Evolutionary conservation across 1,284 basidiomycete genomes (phyloP).

Genomic region (Schizophyllum amplum): DNA sequence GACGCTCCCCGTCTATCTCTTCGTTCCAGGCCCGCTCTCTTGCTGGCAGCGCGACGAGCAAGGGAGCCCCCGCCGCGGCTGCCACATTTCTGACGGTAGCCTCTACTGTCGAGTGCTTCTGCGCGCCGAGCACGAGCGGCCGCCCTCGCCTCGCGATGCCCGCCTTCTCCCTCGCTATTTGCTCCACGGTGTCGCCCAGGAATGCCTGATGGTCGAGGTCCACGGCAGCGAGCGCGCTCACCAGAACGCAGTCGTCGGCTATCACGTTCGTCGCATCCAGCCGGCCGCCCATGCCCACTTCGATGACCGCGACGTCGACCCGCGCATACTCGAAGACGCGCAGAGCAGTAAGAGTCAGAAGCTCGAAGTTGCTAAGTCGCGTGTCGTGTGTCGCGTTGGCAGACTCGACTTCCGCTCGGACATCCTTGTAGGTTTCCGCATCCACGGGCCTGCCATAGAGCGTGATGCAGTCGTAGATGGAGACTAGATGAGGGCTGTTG

Average conservation of each 20-base stretch:
- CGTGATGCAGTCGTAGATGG: conserved; percentile 71
- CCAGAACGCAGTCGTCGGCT: conserved; percentile 58
- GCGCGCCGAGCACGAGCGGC: conserved; percentile 71
- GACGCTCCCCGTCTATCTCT: conserved; percentile 25
- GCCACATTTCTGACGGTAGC: conserved; percentile 29
- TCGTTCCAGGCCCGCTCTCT: conserved; percentile 27
- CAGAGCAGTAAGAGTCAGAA: conserved; percentile 76
- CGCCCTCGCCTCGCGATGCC: conserved; percentile 67
- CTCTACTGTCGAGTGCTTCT: conserved; percentile 49
- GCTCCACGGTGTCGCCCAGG: conserved; percentile 62
- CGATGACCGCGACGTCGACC: conserved; percentile 81
- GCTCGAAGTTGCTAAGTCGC: conserved; percentile 72
- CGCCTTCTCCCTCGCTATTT: conserved; percentile 81
- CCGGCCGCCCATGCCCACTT: conserved; percentile 93
- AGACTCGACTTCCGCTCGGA: conserved; percentile 41
- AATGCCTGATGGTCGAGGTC: conserved; percentile 92
- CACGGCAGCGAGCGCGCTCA: conserved; percentile 79
- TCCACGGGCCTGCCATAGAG: conserved; percentile 57
- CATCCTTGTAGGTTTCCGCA: conserved; percentile 40
- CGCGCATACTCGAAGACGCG: conserved; percentile 57
- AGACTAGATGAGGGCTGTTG: conserved; percentile 89
- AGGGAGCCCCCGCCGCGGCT: conserved; percentile 27
- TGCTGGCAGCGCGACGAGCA: conserved; percentile 29
- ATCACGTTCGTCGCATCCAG: conserved; percentile 93
- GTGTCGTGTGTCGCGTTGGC: conserved; percentile 39